phyloP scores from a whole-genome alignment of 306 rosid species.

The Bauhinia variegata region DNA sequence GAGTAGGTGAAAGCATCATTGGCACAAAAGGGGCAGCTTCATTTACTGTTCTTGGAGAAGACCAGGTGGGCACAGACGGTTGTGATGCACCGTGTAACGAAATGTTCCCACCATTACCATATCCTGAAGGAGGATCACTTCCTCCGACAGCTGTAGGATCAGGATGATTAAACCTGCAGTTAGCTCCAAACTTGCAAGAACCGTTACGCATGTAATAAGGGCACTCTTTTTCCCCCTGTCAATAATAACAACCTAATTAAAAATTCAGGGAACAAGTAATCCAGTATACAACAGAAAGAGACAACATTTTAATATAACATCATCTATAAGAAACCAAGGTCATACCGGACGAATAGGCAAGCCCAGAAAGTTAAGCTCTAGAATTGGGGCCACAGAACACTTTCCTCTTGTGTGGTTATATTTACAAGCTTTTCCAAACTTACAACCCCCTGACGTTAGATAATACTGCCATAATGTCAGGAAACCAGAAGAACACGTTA shows the following conservation, averaged over 20 bases:
- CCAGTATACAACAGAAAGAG: slow-evolving; percentile 24
- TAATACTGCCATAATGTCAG: slow-evolving; percentile 70
- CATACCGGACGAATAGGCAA: slow-evolving; percentile 88
- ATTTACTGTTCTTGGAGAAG: slow-evolving; percentile 65
- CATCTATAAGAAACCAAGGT: background rate
- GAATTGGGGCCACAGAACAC: slow-evolving; percentile 37
- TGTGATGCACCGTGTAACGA: slow-evolving; percentile 60
- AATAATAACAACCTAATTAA: slow-evolving; percentile 32
- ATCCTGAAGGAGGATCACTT: slow-evolving; percentile 60
- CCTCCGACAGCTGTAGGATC: slow-evolving; percentile 79
- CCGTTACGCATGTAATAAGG: slow-evolving; percentile 92
- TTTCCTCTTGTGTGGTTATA: slow-evolving; percentile 70
- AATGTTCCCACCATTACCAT: slow-evolving; percentile 58
- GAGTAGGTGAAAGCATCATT: slow-evolving; percentile 64
- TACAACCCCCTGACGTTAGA: slow-evolving; percentile 85
- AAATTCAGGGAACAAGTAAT: slow-evolving; percentile 27
- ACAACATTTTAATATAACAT: slow-evolving; percentile 6
- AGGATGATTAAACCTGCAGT: slow-evolving; percentile 96
- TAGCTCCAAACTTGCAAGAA: slow-evolving; percentile 87
- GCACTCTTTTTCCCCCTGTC: slow-evolving; percentile 87
- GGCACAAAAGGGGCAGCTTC: slow-evolving; percentile 70
- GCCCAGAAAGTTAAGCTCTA: slow-evolving; percentile 82
- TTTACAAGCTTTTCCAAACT: slow-evolving; percentile 81
- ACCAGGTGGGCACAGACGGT: slow-evolving; percentile 61
- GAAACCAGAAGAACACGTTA: slow-evolving; percentile 25